Percentiles rank a stretch among this genome's conserved stretches.
These are phyloP conservation scores for Diplodia intermedia DNA, from an alignment of 2,329 filamentous ascomycete species.

Conservation along the genomic window DNA sequence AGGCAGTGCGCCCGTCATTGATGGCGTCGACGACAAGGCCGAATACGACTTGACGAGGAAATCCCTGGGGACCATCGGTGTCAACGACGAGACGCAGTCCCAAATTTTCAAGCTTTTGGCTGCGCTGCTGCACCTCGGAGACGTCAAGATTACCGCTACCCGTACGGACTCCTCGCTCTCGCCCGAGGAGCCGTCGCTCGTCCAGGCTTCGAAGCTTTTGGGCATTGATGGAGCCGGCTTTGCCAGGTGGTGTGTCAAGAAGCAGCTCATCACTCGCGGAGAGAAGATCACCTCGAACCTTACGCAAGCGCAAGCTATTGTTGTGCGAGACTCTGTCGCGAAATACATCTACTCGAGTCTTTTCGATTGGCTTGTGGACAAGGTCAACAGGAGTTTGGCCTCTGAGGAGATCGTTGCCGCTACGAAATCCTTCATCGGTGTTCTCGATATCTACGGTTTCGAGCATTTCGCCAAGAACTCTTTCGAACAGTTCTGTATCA, in stretches of 20 bases:
- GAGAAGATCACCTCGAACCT: slow-evolving; percentile 98
- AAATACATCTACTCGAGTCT: slow-evolving; percentile 99
- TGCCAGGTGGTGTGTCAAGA: slow-evolving; percentile 98
- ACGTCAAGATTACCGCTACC: slow-evolving; percentile 92
- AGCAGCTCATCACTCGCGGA: slow-evolving; percentile 92
- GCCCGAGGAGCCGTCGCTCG: slow-evolving; percentile 79
- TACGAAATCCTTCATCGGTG: slow-evolving; percentile 91
- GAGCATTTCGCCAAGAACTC: slow-evolving; percentile 99
- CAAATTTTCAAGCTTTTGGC: slow-evolving; percentile 91
- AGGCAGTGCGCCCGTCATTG: slow-evolving; percentile 86
- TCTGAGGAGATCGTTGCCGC: slow-evolving; percentile 84
- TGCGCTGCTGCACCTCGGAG: slow-evolving; percentile 90
- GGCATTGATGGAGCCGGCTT: slow-evolving; percentile 88
- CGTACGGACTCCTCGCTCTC: slow-evolving; percentile 86
- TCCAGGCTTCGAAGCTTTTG: slow-evolving; percentile 81
- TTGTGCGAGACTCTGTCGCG: slow-evolving; percentile 95
- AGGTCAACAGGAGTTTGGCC: slow-evolving; percentile 89
- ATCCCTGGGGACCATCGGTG: slow-evolving; percentile 87
- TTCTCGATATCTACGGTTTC: slow-evolving; percentile 98
- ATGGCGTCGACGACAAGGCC: slow-evolving; percentile 92
- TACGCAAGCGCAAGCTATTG: slow-evolving; percentile 88
- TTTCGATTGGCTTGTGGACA: slow-evolving; percentile 99
- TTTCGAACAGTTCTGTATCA: slow-evolving; percentile 99
- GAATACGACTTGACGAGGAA: slow-evolving; percentile 89
- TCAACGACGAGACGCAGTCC: slow-evolving; percentile 73